Conservation (phyloP, 2,329 filamentous ascomycete genomes). For the Rhexocercosporidium sp. region DNA sequence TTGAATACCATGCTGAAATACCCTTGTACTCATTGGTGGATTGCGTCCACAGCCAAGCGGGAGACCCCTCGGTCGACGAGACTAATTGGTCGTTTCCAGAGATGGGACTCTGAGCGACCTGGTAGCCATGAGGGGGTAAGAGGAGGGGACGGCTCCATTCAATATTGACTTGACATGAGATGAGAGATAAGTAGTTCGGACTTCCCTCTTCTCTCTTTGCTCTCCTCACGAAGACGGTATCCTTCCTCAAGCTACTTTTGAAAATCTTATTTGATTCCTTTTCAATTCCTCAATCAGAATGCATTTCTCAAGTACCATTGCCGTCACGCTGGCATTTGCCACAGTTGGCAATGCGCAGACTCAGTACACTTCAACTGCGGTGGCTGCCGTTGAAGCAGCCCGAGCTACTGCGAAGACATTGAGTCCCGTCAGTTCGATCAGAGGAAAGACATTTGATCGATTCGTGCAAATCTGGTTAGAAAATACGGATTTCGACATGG, state of each 20-base stretch:
- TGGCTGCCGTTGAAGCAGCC: conserved; percentile 29
- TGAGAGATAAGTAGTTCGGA: neutral
- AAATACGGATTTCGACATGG: conserved; percentile 72
- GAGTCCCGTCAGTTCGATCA: conserved; percentile 66
- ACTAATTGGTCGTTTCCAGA: conserved; percentile 1
- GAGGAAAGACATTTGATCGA: conserved; percentile 74
- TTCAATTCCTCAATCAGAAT: conserved; percentile 9
- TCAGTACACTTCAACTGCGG: conserved; percentile 30
- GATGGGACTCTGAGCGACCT: neutral
- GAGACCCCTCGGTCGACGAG: neutral
- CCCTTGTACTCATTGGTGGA: neutral
- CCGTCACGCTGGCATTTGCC: conserved; percentile 6
- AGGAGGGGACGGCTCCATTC: neutral
- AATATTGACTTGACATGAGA: neutral
- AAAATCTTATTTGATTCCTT: neutral
- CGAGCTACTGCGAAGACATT: conserved; percentile 64
- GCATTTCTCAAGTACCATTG: conserved; percentile 15
- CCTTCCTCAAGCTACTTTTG: neutral
- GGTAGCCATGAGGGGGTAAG: neutral
- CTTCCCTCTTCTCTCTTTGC: neutral
- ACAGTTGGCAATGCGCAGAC: conserved; percentile 43
- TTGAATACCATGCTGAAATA: neutral
- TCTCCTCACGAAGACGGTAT: neutral
- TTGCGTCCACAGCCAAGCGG: neutral
- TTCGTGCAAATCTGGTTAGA: conserved; percentile 74